Percentiles rank a stretch among this genome's conserved stretches.
These are phyloP conservation scores for Leishmania guyanensis DNA, from an alignment of 208 protist species.

Conservation along the genomic window DNA sequence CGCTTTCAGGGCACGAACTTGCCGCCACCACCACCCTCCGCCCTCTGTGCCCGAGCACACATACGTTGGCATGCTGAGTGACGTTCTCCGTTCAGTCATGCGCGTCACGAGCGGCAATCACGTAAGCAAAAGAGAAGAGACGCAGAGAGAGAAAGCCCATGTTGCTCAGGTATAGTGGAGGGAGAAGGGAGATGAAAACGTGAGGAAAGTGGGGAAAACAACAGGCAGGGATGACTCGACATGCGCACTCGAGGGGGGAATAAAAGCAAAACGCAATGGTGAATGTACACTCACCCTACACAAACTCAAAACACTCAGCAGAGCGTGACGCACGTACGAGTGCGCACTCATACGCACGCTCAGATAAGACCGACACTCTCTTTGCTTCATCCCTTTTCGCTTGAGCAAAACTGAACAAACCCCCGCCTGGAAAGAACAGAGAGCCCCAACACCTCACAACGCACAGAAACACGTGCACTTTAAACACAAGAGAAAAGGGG, in stretches of 20 bases:
- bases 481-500: background rate
- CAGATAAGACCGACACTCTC: background rate
- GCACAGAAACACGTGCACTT: background rate
- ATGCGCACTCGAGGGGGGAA: background rate
- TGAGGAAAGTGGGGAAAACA: background rate
- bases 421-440: no score
- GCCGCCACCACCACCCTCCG: background rate
- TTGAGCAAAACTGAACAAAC: background rate
- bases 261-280: background rate
- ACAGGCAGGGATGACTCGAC: background rate
- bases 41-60: background rate
- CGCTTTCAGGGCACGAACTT: no score
- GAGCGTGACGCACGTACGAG: background rate
- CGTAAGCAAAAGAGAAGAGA: background rate
- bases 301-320: background rate
- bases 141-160: background rate
- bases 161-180: background rate
- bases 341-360: background rate
- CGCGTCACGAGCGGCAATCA: background rate
- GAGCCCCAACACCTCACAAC: no score
- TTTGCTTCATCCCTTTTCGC: background rate
- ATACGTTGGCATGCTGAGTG: background rate
- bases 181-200: background rate
- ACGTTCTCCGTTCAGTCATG: background rate
- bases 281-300: background rate